Conservation (phyloP, 768 basidiomycete genomes). For the Filobasidium floriforme region DNA sequence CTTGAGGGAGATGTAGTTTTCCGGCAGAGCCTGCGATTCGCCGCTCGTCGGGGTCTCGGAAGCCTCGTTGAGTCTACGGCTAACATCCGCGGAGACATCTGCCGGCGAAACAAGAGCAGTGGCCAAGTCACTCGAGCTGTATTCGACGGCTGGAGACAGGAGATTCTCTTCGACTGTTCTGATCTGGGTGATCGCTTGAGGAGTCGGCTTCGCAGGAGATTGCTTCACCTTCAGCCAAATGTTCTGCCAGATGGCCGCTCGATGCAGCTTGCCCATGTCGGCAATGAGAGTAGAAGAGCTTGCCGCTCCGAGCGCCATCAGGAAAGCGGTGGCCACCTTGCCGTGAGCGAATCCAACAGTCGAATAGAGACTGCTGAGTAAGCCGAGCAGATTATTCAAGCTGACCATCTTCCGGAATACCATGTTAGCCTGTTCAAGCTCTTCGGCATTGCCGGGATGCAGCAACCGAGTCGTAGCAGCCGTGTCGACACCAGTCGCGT, state of each 20-base stretch:
- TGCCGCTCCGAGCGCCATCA: slow-evolving; percentile 65
- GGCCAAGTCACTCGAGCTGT: slow-evolving; percentile 12
- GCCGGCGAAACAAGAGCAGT: background rate
- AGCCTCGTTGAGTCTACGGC: too few species aligned
- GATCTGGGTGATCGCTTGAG: background rate
- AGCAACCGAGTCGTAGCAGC: background rate
- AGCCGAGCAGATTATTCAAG: slow-evolving; percentile 67
- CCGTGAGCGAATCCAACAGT: slow-evolving; percentile 75
- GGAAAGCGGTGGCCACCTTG: slow-evolving; percentile 62
- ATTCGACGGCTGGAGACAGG: background rate
- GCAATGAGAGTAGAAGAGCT: slow-evolving; percentile 59
- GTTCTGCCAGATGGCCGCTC: slow-evolving; percentile 79
- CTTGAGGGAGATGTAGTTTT: slow-evolving; percentile 23
- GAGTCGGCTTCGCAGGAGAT: slow-evolving; percentile 36
- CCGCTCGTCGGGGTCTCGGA: too few species aligned
- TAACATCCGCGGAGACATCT: background rate
- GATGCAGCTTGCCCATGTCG: slow-evolving; percentile 71
- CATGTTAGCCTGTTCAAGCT: slow-evolving; percentile 52
- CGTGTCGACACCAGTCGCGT: background rate
- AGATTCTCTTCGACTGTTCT: background rate
- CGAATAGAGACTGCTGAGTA: slow-evolving; percentile 79
- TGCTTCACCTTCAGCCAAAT: slow-evolving; percentile 61
- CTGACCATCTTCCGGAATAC: slow-evolving; percentile 66
- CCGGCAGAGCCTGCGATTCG: background rate
- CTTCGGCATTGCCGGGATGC: slow-evolving; percentile 33